Base-by-base conservation (phyloP, 1,284 basidiomycete genomes). In the Heterobasidion parviporum region DNA sequence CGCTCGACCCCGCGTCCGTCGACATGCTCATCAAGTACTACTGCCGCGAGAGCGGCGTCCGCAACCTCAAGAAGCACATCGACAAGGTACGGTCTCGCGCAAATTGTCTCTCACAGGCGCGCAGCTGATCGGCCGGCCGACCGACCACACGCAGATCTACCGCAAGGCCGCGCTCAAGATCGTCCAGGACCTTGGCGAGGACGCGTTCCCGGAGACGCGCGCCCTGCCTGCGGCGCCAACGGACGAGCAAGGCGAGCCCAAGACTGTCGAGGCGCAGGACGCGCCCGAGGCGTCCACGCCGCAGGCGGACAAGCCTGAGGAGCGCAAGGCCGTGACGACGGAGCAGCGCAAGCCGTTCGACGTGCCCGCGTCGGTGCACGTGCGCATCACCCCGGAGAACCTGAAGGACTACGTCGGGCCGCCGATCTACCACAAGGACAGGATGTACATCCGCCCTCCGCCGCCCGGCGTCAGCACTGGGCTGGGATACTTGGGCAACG, bases 321-420 rank as follows among this genome's bases (percentile, higher is more conserved):
- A 73, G 57, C 69, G 76, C 57, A 78, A 76, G 49, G 67, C 72
- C 5, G 81, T 89, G 43, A 94, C 94, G 3, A 97, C 93, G 1
- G 76, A 82, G 52, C 78, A 87, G 57, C 84, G 93, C 53, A 74
- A 88, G 66, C 94, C 96, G 2, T 79, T 98, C 69, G 76, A 79
- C 48, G 83, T 99, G 12, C 96, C 97, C 1, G 76, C 82, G 8
- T 73, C 79, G 9, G 87, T 99, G 1, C 83, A 88, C 66, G 80
- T 99, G 15, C 77, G 77, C 50, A 92, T 99, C 65, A 89, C 86
- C 0, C 81, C 86, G 7, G 92, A 94, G 48, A 96, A 91, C 62
- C 69, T 99, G 65, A 92, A 94, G 70, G 94, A 98, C 61, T 99
- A 98, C 64, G 93, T 99, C 46, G 97, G 97, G 0, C 94, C 96